These are phyloP conservation scores for Solanum piurae DNA, from an alignment of 257 asterid genomes.

Conservation along the genomic window DNA sequence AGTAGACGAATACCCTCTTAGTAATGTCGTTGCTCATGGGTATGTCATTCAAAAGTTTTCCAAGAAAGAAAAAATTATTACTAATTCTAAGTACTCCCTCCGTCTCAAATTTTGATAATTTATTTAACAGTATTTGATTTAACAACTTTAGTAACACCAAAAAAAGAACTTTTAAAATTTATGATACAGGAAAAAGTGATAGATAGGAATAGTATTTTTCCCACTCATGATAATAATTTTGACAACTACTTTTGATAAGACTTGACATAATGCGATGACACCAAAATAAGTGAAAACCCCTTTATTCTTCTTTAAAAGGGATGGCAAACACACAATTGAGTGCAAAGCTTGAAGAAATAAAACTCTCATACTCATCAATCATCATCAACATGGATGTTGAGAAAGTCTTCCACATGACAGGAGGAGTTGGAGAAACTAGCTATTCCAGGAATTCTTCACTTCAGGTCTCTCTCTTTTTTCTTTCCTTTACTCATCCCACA, in stretches of 20 bases:
- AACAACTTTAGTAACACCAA: too few species aligned
- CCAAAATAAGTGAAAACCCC: background rate
- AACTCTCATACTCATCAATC: background rate
- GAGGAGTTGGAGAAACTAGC: constrained; percentile 66
- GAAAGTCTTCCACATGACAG: constrained; percentile 78
- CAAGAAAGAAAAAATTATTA: background rate
- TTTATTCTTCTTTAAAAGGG: background rate
- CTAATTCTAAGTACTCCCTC: background rate
- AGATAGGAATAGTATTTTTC: background rate
- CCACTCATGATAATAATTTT: background rate
- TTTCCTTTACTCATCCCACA: background rate
- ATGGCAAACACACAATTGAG: background rate
- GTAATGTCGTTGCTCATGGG: background rate
- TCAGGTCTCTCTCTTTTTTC: constrained; percentile 34
- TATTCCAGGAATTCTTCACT: constrained; percentile 62
- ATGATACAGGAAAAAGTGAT: background rate
- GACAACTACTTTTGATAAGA: background rate
- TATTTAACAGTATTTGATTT: too few species aligned
- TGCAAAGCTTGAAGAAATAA: background rate
- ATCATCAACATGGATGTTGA: constrained; percentile 53
- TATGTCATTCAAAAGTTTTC: background rate
- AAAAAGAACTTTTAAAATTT: background rate
- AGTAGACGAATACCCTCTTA: background rate
- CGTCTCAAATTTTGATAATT: background rate
- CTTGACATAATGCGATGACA: background rate